These are phyloP conservation scores for Skeletonema tropicum DNA, from an alignment of 108 stramenopile species.

Conservation along the genomic window DNA sequence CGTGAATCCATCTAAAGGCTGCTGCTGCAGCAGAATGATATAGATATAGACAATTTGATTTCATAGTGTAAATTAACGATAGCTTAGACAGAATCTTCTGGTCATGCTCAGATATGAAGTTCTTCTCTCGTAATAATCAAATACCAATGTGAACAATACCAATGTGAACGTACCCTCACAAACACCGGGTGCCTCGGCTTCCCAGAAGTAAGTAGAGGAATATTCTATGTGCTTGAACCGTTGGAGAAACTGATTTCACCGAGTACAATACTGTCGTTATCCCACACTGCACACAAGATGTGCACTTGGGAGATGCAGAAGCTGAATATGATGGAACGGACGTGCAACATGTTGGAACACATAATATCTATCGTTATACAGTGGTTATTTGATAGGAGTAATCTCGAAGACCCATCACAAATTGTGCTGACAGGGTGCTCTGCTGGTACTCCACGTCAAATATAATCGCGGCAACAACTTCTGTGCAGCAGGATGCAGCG, in stretches of 20 bases:
- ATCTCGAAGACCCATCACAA: conserved; percentile 47
- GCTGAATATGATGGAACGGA: conserved; percentile 8
- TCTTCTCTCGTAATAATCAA: no score
- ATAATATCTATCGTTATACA: conserved; percentile 44
- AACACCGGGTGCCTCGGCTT: no score
- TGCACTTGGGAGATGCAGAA: conserved; percentile 46
- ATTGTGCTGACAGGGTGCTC: conserved; percentile 60
- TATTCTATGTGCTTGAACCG: conserved; percentile 43
- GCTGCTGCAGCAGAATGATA: no score
- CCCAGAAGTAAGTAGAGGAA: neutral
- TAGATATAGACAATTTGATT: no score
- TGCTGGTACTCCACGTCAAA: conserved; percentile 48
- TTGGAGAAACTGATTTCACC: conserved; percentile 48
- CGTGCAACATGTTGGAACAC: conserved; percentile 43
- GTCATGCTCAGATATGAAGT: no score
- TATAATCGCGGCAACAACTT: conserved; percentile 2
- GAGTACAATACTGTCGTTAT: conserved; percentile 50
- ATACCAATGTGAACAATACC: no score
- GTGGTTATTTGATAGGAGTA: conserved; percentile 60
- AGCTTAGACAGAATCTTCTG: no score
- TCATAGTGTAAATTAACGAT: no score
- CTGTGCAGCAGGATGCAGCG: neutral
- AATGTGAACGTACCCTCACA: no score
- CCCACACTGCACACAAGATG: conserved; percentile 66
- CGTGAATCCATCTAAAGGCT: no score